Percentiles rank a stretch among this genome's conserved stretches.
phyloP scores from a whole-genome alignment of 2,329 filamentous ascomycete species.

The Biscogniauxia marginata region DNA sequence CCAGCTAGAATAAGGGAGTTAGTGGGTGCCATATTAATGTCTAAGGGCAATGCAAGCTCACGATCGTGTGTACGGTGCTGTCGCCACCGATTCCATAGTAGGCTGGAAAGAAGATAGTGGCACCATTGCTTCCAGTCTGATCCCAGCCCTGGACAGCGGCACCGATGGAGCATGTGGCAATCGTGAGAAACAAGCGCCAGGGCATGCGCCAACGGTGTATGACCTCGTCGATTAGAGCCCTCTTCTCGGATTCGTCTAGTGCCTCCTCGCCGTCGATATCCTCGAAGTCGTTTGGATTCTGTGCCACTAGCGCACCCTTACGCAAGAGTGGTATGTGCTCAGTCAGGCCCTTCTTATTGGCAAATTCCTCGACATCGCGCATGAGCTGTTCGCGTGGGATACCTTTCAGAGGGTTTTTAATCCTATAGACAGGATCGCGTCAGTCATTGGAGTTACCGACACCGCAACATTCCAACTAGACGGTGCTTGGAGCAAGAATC shows the following conservation, averaged over 20 bases:
- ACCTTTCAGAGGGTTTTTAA: constrained; percentile 47
- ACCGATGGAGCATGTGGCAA: constrained; percentile 66
- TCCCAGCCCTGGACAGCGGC: constrained; percentile 72
- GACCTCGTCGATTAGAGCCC: constrained; percentile 59
- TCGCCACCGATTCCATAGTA: constrained; percentile 48
- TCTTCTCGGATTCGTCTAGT: constrained; percentile 59
- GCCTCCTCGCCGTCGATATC: constrained; percentile 55
- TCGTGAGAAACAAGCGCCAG: constrained; percentile 62
- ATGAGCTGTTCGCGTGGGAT: constrained; percentile 54
- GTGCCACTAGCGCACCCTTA: constrained; percentile 72
- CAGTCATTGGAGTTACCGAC: constrained; percentile 16
- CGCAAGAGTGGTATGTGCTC: constrained; percentile 59
- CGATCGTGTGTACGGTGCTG: constrained; percentile 17
- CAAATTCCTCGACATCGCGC: constrained; percentile 58
- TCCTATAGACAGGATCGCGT: constrained; percentile 30
- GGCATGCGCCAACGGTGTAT: constrained; percentile 69
- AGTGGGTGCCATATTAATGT: constrained; percentile 31
- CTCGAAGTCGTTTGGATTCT: constrained; percentile 64
- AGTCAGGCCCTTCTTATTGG: constrained; percentile 54
- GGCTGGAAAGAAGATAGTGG: constrained; percentile 59
- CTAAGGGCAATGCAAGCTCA: no score
- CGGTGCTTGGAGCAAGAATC: background rate
- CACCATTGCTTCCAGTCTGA: constrained; percentile 62
- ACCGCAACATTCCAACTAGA: no score
- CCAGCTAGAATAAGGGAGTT: constrained; percentile 36